These are phyloP conservation scores for Ophiostoma sp. DNA, from an alignment of 2,329 filamentous ascomycete species.

Conservation along the genomic window DNA sequence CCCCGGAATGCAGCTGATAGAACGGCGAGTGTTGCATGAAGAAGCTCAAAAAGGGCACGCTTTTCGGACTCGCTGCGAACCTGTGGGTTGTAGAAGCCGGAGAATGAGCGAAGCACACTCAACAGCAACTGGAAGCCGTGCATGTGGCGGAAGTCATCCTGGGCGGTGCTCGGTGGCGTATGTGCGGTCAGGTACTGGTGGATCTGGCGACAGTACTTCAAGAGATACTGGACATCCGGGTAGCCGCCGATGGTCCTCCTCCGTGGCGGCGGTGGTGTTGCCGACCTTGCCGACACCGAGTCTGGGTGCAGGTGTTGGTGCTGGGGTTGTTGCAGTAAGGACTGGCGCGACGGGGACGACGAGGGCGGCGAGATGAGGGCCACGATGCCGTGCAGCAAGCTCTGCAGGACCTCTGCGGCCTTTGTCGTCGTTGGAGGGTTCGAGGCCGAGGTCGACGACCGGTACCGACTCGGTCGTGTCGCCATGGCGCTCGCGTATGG, in stretches of 20 bases:
- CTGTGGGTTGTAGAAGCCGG: constrained; percentile 68
- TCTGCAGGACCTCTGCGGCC: constrained; percentile 53
- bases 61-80: constrained; percentile 59
- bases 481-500: constrained; percentile 18
- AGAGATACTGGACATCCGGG: constrained; percentile 44
- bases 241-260: constrained; percentile 35
- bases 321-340: constrained; percentile 9
- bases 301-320: neutral
- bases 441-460: constrained; percentile 60
- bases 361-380: constrained; percentile 32
- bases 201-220: constrained; percentile 57
- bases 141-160: constrained; percentile 78
- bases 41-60: constrained; percentile 58
- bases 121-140: constrained; percentile 72
- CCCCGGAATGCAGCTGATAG: constrained; percentile 69
- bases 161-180: constrained; percentile 45
- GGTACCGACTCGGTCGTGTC: constrained; percentile 51
- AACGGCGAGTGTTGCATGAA: constrained; percentile 67
- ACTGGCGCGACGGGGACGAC: constrained; percentile 15
- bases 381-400: constrained; percentile 46
- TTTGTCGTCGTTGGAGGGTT: constrained; percentile 52
- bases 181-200: constrained; percentile 55
- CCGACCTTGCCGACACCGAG: neutral
- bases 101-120: constrained; percentile 61
- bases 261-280: constrained; percentile 28